These are phyloP conservation scores for Stemphylium vesicarium DNA, from an alignment of 2,329 filamentous ascomycete genomes.

Conservation along the genomic window DNA sequence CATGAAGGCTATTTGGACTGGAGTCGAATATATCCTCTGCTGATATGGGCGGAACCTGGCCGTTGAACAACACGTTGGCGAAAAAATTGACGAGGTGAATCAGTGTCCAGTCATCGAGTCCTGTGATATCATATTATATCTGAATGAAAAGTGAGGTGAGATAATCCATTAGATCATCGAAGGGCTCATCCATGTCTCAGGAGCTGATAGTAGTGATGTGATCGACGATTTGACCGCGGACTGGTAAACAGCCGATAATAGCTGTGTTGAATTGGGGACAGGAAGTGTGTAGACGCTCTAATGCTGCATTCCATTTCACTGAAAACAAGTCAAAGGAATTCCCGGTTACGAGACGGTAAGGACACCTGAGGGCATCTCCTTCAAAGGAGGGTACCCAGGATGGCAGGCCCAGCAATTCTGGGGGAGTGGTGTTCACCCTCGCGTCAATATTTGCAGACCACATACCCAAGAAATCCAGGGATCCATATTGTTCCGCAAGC, in stretches of 20 bases:
- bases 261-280: constrained; percentile 1
- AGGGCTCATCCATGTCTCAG: constrained; percentile 9
- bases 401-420: constrained; percentile 34
- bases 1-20: no score
- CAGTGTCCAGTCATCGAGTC: background rate
- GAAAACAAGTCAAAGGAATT: background rate
- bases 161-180: background rate
- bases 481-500: no score
- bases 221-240: constrained; percentile 21
- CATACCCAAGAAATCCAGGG: no score
- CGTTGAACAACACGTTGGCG: no score
- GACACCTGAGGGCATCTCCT: constrained; percentile 15
- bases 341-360: constrained; percentile 17
- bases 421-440: constrained; percentile 22
- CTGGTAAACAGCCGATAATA: constrained; percentile 10
- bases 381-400: constrained; percentile 47
- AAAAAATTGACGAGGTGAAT: background rate
- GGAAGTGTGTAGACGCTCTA: constrained; percentile 11
- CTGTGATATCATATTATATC: background rate
- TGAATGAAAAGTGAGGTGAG: background rate
- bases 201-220: constrained; percentile 12
- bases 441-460: constrained; percentile 22
- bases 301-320: constrained; percentile 19
- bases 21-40: no score
- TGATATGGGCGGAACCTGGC: background rate